Percentiles rank a stretch among this genome's conserved stretches.
Evolutionary conservation across 2,329 filamentous ascomycete genomes (phyloP).

Genomic region (Alternaria panax): DNA sequence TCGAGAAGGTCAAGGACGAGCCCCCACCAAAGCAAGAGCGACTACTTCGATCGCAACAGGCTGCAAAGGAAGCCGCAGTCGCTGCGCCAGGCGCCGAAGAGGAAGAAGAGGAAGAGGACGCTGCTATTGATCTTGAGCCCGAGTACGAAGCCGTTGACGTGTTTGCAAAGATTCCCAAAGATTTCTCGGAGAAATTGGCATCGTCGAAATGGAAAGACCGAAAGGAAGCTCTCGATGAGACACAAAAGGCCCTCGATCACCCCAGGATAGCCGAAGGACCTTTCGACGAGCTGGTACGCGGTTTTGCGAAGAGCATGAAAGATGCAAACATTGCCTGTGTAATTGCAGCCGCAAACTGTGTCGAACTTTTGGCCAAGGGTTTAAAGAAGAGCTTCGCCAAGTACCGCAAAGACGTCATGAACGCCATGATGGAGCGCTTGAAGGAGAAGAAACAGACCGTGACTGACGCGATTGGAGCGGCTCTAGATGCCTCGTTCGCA

Average conservation of each 20-base stretch:
- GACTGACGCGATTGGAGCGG: constrained; percentile 84
- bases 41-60: constrained; percentile 87
- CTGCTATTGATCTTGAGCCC: constrained; percentile 72
- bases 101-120: constrained; percentile 64
- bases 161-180: constrained; percentile 77
- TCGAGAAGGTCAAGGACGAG: constrained; percentile 91
- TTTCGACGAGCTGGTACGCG: constrained; percentile 83
- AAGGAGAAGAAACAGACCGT: constrained; percentile 97
- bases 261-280: constrained; percentile 91
- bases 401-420: constrained; percentile 81
- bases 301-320: constrained; percentile 96
- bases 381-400: constrained; percentile 79
- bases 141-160: constrained; percentile 85
- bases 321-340: constrained; percentile 97
- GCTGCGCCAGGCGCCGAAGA: constrained; percentile 62
- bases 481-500: constrained; percentile 75
- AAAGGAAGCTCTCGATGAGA: constrained; percentile 88
- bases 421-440: constrained; percentile 89
- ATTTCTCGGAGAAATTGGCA: constrained; percentile 81
- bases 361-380: constrained; percentile 87
- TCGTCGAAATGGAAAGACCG: constrained; percentile 99
- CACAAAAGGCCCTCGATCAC: constrained; percentile 79
- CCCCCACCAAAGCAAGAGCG: constrained; percentile 88
- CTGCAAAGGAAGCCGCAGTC: constrained; percentile 75
- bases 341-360: constrained; percentile 89